phyloP scores from a whole-genome alignment of 1,284 basidiomycete species.

The Boletus mariae region DNA sequence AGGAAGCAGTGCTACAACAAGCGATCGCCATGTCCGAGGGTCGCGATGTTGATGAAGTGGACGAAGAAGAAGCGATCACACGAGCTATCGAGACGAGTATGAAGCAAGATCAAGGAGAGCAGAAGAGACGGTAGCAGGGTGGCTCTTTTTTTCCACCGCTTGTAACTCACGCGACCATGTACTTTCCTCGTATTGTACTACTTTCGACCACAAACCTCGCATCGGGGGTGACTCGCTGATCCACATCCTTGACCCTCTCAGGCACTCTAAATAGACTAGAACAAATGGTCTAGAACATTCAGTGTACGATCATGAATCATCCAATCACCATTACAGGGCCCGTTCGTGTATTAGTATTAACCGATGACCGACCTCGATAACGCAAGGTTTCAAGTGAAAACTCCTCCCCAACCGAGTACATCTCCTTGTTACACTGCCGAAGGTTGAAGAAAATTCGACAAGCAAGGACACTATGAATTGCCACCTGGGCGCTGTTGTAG shows the following conservation, averaged over 20 bases:
- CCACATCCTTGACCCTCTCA: background rate
- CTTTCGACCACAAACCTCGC: background rate
- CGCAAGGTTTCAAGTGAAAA: slow-evolving; percentile 11
- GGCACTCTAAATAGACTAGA: background rate
- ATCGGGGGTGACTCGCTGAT: too few relatives aligned
- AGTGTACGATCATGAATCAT: background rate
- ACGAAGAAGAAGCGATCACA: slow-evolving; percentile 54
- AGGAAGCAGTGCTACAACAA: slow-evolving; percentile 62
- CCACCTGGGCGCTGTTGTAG: slow-evolving; percentile 26
- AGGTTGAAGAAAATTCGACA: slow-evolving; percentile 33
- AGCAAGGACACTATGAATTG: slow-evolving; percentile 27
- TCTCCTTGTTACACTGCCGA: slow-evolving; percentile 15
- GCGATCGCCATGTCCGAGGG: slow-evolving; percentile 57
- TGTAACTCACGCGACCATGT: slow-evolving; percentile 1
- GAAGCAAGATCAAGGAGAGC: slow-evolving; percentile 42
- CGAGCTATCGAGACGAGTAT: slow-evolving; percentile 60
- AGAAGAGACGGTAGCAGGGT: slow-evolving; percentile 29
- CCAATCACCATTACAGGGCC: background rate
- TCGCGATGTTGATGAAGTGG: slow-evolving; percentile 47
- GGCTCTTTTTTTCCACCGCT: background rate
- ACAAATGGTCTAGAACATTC: background rate
- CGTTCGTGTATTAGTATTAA: background rate
- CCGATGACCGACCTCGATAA: background rate
- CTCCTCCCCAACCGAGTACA: background rate
- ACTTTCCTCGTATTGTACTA: slow-evolving; percentile 1